Base-by-base conservation (phyloP, 208 protist genomes). In the Acanthamoeba culbertsoni region DNA sequence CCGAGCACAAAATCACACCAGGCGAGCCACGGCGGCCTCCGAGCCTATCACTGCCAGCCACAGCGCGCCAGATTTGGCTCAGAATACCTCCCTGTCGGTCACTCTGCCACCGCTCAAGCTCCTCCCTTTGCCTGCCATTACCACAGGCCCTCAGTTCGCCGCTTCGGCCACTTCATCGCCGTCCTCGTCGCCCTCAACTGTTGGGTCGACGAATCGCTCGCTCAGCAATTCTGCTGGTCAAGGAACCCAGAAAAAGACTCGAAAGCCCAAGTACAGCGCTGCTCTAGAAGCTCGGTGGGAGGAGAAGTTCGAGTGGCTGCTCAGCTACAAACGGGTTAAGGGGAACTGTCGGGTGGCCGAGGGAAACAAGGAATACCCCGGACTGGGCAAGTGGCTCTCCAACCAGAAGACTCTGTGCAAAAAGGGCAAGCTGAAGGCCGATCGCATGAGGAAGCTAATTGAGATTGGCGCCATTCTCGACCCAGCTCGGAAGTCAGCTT, bases 381-480 rank as follows among this genome's bases (percentile, higher is more conserved):
- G 68, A 31, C 68, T 77, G 68, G 68, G 68, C 68, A 77, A 77
- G 68, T 77, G 68, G 68, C 68, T 77, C 63, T 48, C 37, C 68
- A 77, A 77, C 68, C 68, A 77, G 16, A 77, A 77, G 68, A 77
- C 68, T 5, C 68, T 77, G 63, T 77, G 68, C 68, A 77, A 77
- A 40, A 77, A 77, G 68, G 68, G 68, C 68, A 77, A 77, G 68
- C 68, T 77, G 2, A 77, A 77, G 68, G 40, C 68, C 68, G 68
- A 77, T 31, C 68, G 68, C 3, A 18, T 18, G 35, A 31, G 46
- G 37, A 42, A 28, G 42, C 68, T 77, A 31, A 77, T 77, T 26
- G 68, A 77, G 37, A n/a, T 77, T 10, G 68, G 68, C 68, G 68
- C 68, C 68, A 77, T 77, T 40, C 23, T 12, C 40, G 68, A 77